Percentiles rank a stretch among this genome's conserved stretches.
These are phyloP conservation scores for Salisapilia sapeloensis DNA, from an alignment of 352 stramenopile species.

Conservation along the genomic window DNA sequence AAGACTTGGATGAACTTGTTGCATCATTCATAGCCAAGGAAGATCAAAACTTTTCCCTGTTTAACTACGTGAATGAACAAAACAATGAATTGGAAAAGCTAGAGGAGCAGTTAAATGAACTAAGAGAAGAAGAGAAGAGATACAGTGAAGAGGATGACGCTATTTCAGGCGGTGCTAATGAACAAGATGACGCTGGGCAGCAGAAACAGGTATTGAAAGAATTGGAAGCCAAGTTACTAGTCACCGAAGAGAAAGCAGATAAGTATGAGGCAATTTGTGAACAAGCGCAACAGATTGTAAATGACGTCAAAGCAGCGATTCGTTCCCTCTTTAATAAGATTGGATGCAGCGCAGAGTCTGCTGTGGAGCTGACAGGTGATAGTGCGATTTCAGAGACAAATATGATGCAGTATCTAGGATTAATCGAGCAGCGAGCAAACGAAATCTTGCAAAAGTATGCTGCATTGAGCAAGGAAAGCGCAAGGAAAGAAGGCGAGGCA, in stretches of 20 bases:
- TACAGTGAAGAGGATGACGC: constrained; percentile 60
- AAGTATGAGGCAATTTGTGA: constrained; percentile 86
- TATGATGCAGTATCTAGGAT: constrained; percentile 88
- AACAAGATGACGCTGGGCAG: constrained; percentile 57
- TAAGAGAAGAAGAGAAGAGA: constrained; percentile 73
- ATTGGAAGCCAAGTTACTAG: constrained; percentile 66
- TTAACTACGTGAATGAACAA: constrained; percentile 92
- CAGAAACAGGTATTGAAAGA: constrained; percentile 83
- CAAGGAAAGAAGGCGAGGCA: constrained; percentile 8
- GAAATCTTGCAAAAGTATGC: constrained; percentile 84
- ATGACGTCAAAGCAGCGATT: constrained; percentile 77
- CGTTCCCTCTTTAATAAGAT: constrained; percentile 62
- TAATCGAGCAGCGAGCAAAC: constrained; percentile 90
- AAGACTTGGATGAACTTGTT: constrained; percentile 86
- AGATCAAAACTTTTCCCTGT: constrained; percentile 93
- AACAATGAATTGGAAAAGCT: constrained; percentile 88
- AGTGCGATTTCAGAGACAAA: constrained; percentile 87
- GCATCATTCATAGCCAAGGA: constrained; percentile 91
- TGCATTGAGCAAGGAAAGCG: constrained; percentile 18
- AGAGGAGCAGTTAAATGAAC: constrained; percentile 56
- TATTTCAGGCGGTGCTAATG: neutral
- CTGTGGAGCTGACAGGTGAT: constrained; percentile 78
- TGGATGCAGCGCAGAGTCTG: constrained; percentile 61
- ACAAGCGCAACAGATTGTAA: constrained; percentile 77
- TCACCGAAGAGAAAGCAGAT: constrained; percentile 64